phyloP scores from a whole-genome alignment of 441 rosid genomes.

The Viola pubescens region DNA sequence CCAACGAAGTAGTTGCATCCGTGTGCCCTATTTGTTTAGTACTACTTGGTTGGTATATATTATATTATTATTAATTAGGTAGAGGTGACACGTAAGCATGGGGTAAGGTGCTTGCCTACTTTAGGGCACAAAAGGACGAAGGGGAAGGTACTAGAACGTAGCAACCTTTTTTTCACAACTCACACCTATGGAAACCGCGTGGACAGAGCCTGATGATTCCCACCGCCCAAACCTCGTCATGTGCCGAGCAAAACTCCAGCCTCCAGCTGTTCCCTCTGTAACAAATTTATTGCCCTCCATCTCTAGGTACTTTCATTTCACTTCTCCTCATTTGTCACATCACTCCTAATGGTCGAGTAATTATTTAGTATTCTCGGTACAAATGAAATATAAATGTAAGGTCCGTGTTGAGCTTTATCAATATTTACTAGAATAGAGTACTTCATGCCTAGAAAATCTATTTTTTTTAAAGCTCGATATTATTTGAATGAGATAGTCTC shows the following conservation, averaged over 20 bases:
- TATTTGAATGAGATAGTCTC: no score
- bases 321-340: no score
- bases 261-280: slow-evolving; percentile 15
- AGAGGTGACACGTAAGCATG: not conserved
- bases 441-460: no score
- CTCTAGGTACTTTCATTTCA: not conserved
- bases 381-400: no score
- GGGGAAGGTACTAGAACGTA: not conserved
- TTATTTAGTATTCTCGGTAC: no score
- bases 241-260: slow-evolving; percentile 18
- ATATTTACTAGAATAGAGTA: no score
- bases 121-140: slow-evolving; percentile 8
- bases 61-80: not conserved
- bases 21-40: no score
- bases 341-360: no score
- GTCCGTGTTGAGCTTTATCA: no score
- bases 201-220: slow-evolving; percentile 3
- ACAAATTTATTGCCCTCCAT: not conserved
- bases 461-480: no score
- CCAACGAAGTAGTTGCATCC: no score
- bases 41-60: not conserved
- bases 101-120: not conserved
- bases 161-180: not conserved
- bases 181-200: slow-evolving; percentile 16
- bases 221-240: not conserved